Percentiles rank a stretch among this genome's conserved stretches.
phyloP scores from a whole-genome alignment of 495 filamentous ascomycete species.

The Penicillium egyptiacum region DNA sequence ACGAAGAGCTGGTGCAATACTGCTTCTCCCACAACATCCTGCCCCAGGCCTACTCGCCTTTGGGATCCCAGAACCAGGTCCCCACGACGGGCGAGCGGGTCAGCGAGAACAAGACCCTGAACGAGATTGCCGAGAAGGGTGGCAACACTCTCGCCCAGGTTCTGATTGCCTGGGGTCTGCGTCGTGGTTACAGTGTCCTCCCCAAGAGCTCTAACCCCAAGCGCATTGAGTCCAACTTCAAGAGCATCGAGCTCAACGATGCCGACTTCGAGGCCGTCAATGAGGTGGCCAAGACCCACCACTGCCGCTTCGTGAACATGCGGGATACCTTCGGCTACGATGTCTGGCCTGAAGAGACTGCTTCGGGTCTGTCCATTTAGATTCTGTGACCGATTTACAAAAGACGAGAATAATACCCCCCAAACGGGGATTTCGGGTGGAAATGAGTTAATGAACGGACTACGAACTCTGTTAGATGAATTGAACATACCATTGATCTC shows the following conservation, averaged over 20 bases:
- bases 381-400: slow-evolving; percentile 10
- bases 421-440: slow-evolving; percentile 7
- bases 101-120: slow-evolving; percentile 58
- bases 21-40: slow-evolving; percentile 72
- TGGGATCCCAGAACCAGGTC: slow-evolving; percentile 62
- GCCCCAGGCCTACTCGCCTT: slow-evolving; percentile 70
- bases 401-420: slow-evolving; percentile 21
- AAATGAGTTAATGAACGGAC: slow-evolving; percentile 23
- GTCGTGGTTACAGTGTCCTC: slow-evolving; percentile 69
- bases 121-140: slow-evolving; percentile 61
- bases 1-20: slow-evolving; percentile 63
- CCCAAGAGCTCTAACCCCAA: slow-evolving; percentile 66
- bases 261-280: slow-evolving; percentile 60
- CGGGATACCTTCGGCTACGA: slow-evolving; percentile 66
- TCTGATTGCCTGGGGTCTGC: slow-evolving; percentile 68
- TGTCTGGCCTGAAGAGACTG: slow-evolving; percentile 50
- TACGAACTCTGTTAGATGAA: slow-evolving; percentile 24
- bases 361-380: slow-evolving; percentile 40
- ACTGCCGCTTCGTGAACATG: slow-evolving; percentile 77
- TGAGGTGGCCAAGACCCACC: slow-evolving; percentile 57
- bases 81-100: slow-evolving; percentile 66
- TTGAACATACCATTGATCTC: slow-evolving; percentile 20
- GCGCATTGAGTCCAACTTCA: slow-evolving; percentile 67
- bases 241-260: slow-evolving; percentile 56
- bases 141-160: slow-evolving; percentile 65